phyloP scores from a whole-genome alignment of 2,329 filamentous ascomycete genomes.

The Cladosporium sp. region DNA sequence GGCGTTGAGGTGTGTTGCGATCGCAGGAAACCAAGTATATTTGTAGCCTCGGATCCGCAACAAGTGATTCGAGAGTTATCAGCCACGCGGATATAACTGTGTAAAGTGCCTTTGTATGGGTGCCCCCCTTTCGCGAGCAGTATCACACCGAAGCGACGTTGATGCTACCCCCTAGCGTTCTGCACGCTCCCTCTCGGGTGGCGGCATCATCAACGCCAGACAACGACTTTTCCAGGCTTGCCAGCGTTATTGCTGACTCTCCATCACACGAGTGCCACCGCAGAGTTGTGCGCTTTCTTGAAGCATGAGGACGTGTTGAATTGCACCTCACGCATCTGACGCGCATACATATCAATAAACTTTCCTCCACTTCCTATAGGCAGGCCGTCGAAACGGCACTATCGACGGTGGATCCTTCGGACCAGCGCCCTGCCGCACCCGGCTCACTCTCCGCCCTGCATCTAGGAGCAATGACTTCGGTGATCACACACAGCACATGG shows the following conservation, averaged over 20 bases:
- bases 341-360: neutral
- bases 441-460: neutral
- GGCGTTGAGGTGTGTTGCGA: too few relatives aligned
- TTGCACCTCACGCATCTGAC: too few relatives aligned
- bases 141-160: neutral
- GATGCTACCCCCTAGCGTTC: neutral
- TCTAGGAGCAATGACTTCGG: slow-evolving; percentile 1
- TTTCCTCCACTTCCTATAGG: slow-evolving; percentile 2
- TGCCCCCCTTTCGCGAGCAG: neutral
- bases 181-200: neutral
- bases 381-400: neutral
- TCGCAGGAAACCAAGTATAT: too few relatives aligned
- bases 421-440: neutral
- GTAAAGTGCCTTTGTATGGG: neutral
- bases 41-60: too few relatives aligned
- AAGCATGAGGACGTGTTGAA: too few relatives aligned
- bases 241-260: neutral
- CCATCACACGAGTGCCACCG: neutral
- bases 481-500: slow-evolving; percentile 1
- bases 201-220: neutral
- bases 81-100: neutral
- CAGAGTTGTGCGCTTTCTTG: neutral
- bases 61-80: neutral
- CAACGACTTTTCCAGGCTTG: neutral
- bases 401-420: slow-evolving; percentile 7